Base-by-base conservation (phyloP, 495 filamentous ascomycete genomes). In the Bathelium albidoporum region DNA sequence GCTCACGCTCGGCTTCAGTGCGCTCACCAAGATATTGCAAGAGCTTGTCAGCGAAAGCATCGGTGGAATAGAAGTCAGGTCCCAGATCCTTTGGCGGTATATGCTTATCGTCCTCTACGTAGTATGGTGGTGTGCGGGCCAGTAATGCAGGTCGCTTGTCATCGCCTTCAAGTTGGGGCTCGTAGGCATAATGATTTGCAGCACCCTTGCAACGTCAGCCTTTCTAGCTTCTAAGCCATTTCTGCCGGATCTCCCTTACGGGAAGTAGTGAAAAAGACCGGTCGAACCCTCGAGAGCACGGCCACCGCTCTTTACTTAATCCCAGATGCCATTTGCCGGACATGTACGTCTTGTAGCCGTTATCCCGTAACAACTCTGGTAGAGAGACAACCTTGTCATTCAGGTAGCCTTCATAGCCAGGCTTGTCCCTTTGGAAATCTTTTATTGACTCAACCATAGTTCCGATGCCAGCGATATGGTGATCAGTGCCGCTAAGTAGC, bases 331-430 rank as follows among this genome's bases (percentile, higher is more conserved):
- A 85, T 71, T 86, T 85, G 0, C 82, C 83, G 9, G 78, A 76
- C 79, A 85, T 82, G 12, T 84, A 59, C n/a, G 83, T 85, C 62
- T 79, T 76, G 61, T 87, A 85, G 44, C 84, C 84, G 0, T 73
- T 79, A 64, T 87, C 83, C 18, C 77, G 76, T 10, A 86, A 75
- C n/a, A 86, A 59, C 69, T 87, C 82, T 16, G 83, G 82, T 2
- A 87, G 73, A 3, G 84, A 79, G 0, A 76, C 84, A n/a, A 86
- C 82, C 5, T 76, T 71, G 43, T 83, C 79, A 61, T 85, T 85
- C 28, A 86, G 74, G 61, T 84, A 86, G 0, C 82, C 82, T 68
- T 85, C 83, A 67, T 86, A 83, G 0, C 83, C 82, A 1, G 82
- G 82, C 79, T 81, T 81, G 16, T 64, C 75, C 10, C 72, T 53